Percentiles rank a stretch among this genome's conserved stretches.
phyloP scores from a whole-genome alignment of 2,329 filamentous ascomycete species.

The Trichoderma polysporum region DNA sequence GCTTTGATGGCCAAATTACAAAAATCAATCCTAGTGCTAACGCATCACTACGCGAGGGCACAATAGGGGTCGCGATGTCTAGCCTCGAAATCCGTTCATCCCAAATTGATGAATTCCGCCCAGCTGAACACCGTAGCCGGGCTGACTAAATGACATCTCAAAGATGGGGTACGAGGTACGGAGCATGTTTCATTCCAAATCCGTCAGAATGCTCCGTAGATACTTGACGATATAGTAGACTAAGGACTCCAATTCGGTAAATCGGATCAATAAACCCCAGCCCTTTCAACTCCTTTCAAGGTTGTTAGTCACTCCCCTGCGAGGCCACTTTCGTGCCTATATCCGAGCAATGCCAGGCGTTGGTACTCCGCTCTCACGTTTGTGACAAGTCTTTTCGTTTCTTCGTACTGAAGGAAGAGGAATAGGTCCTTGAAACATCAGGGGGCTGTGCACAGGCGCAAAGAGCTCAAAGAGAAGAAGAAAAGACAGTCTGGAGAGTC shows the following conservation, averaged over 20 bases:
- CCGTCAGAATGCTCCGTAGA: neutral
- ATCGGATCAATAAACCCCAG: neutral
- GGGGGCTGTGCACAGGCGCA: neutral
- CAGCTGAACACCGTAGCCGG: neutral
- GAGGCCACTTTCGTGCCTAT: neutral
- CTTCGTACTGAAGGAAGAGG: neutral
- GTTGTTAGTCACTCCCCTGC: neutral
- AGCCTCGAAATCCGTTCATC: neutral
- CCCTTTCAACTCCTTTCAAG: neutral
- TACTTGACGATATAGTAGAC: neutral
- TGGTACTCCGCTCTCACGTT: neutral
- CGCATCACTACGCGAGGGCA: neutral
- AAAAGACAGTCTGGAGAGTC: neutral
- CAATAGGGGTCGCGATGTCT: neutral
- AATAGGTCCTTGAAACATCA: neutral
- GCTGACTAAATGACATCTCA: neutral
- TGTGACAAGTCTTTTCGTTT: neutral
- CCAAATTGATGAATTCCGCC: neutral
- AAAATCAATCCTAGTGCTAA: neutral
- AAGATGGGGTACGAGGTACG: neutral
- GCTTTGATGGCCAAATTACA: neutral
- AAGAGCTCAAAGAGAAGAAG: neutral
- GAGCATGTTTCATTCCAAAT: conserved; percentile 6
- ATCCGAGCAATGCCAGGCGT: neutral
- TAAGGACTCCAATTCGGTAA: neutral